phyloP scores from a whole-genome alignment of 2,329 filamentous ascomycete species.

The Hymenoscyphus linearis region DNA sequence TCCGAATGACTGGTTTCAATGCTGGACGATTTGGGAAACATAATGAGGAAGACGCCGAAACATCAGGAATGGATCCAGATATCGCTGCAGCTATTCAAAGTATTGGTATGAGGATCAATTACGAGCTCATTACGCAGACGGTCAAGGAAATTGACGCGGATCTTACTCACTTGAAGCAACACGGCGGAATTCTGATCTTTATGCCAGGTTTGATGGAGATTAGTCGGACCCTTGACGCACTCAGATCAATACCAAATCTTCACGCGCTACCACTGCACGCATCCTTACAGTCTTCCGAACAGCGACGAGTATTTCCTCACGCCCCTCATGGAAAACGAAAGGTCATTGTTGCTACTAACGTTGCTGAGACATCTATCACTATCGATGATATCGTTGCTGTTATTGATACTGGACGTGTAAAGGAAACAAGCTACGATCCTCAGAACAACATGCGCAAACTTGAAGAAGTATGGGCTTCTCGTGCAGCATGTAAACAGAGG shows the following conservation, averaged over 20 bases:
- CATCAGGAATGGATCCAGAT: slow-evolving; percentile 44
- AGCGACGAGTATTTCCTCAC: slow-evolving; percentile 76
- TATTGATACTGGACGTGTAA: slow-evolving; percentile 91
- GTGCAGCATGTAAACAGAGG: slow-evolving; percentile 89
- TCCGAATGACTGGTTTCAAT: slow-evolving; percentile 71
- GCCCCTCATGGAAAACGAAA: slow-evolving; percentile 80
- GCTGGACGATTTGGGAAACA: slow-evolving; percentile 35
- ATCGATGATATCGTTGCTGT: slow-evolving; percentile 97
- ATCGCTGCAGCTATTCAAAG: slow-evolving; percentile 68
- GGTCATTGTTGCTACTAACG: slow-evolving; percentile 90
- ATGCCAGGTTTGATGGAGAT: slow-evolving; percentile 91
- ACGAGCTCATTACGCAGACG: slow-evolving; percentile 75
- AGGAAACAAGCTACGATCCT: slow-evolving; percentile 91
- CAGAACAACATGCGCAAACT: slow-evolving; percentile 91
- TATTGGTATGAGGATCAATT: slow-evolving; percentile 83
- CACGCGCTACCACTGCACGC: slow-evolving; percentile 87
- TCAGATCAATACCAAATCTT: slow-evolving; percentile 60
- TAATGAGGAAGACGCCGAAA: slow-evolving; percentile 39
- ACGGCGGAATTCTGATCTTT: slow-evolving; percentile 92
- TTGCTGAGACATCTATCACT: slow-evolving; percentile 96
- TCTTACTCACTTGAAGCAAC: slow-evolving; percentile 56
- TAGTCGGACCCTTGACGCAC: slow-evolving; percentile 65
- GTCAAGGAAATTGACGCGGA: slow-evolving; percentile 77
- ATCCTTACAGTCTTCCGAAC: slow-evolving; percentile 81
- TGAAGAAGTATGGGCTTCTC: slow-evolving; percentile 91